Base-by-base conservation (phyloP, 306 rosid genomes). In the Prosopis cineraria region DNA sequence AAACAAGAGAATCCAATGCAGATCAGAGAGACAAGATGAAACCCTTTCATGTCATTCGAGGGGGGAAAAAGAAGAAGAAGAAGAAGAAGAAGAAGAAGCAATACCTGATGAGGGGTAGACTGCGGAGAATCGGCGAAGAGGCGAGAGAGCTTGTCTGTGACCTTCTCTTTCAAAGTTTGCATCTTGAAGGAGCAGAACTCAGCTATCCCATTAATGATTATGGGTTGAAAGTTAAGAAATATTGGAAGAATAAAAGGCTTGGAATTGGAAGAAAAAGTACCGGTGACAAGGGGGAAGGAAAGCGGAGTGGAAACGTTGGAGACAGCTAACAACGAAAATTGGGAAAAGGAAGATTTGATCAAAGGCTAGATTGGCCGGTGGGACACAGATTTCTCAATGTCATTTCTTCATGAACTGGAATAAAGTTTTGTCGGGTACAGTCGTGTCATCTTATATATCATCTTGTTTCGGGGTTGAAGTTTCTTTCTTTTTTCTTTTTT, bases 141-240 rank as follows among this genome's bases (percentile, higher is more conserved):
- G 83, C 90, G 79, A 6, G 93, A 87, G 17, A 95, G 55, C 81
- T 80, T 95, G 78, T 84, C 87, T 1, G 91, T 70, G 24, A 96
- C 86, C 69, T 86, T 96, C 7, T 93, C 91, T 77, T 77, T 96
- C 60, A 96, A 80, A 48, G 93, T 24, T n/a, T 85, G 10, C 99
- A 90, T 92, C 44, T 64, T 69, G 71, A 40, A 27, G 29, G 17
- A 73, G 68, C 68, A 53, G 27, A 39, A 53, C 53, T 43, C 36
- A 5, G 52, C 68, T 82, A 72, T 7, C 43, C 81, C 85, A 85
- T 81, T 7, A 29, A n/a, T 30, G 58, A 20, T 37, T 27, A 5
- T 7, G 74, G 27, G n/a, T 22, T 56, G 33, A 4, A 25, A 56
- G 33, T 24, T n/a, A 5, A 27, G 33, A 56, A 29, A 27, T 11